These are phyloP conservation scores for Solanum ossicruentum DNA, from an alignment of 257 asterid genomes.

Conservation along the genomic window DNA sequence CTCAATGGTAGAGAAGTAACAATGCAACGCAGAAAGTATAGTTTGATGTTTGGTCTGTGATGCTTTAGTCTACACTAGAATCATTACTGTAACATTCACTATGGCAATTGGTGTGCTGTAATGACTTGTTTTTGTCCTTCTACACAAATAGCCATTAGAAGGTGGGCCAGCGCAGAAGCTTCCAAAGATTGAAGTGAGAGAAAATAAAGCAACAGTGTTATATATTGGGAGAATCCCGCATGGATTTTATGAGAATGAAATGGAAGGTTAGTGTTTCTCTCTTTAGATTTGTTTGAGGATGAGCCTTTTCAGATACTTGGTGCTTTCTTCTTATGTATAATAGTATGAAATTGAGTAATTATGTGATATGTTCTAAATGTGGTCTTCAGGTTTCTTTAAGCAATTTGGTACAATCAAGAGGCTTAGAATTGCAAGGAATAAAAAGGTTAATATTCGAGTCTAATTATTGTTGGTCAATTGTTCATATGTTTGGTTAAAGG, in stretches of 20 bases:
- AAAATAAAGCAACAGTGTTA: slow-evolving; percentile 51
- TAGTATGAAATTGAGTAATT: not conserved
- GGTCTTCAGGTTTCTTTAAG: slow-evolving; percentile 70
- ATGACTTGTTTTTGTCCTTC: not conserved
- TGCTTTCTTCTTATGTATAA: not conserved
- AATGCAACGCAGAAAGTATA: not conserved
- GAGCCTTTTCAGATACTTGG: not conserved
- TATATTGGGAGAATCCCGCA: slow-evolving; percentile 95
- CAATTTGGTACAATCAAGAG: slow-evolving; percentile 85
- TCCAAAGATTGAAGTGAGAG: slow-evolving; percentile 28
- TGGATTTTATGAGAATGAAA: slow-evolving; percentile 89
- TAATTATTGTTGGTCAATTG: not conserved
- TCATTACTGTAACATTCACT: not conserved
- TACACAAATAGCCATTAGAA: slow-evolving; percentile 42
- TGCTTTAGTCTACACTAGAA: not conserved
- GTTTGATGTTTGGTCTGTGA: not conserved
- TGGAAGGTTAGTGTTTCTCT: slow-evolving; percentile 53
- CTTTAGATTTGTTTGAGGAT: not conserved
- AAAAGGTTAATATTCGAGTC: slow-evolving; percentile 42
- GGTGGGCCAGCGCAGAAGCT: slow-evolving; percentile 60
- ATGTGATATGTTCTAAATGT: not conserved
- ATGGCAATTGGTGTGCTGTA: not conserved
- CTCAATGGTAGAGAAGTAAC: not conserved
- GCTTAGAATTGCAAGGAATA: slow-evolving; percentile 75
- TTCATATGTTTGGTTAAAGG: not conserved